A percentile compares a stretch with the other conserved stretches of the same genome.
Evolutionary conservation across 306 rosid genomes (phyloP).

Genomic region (Hylodesmum podocarpum): DNA sequence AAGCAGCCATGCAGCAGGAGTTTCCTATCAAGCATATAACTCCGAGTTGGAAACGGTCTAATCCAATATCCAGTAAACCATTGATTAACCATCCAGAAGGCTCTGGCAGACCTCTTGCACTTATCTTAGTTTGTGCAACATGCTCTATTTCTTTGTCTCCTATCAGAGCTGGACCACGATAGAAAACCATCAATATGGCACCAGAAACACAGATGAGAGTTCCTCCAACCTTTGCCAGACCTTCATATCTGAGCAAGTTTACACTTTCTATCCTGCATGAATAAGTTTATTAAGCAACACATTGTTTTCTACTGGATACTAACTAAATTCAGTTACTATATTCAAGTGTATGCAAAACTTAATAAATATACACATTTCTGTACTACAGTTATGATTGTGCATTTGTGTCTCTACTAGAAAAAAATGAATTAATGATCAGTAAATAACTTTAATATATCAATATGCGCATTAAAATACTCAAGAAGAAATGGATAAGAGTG

Average conservation of each 20-base stretch:
- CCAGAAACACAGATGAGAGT: conserved; percentile 76
- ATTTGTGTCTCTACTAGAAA: not conserved
- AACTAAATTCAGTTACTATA: too few relatives aligned
- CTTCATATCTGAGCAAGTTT: conserved; percentile 68
- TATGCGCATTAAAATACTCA: not conserved
- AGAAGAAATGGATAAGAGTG: conserved; percentile 13
- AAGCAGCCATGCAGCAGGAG: conserved; percentile 91
- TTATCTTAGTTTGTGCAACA: conserved; percentile 41
- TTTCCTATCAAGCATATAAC: conserved; percentile 78
- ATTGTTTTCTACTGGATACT: not conserved
- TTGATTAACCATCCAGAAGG: conserved; percentile 70
- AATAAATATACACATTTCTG: not conserved
- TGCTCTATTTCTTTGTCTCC: conserved; percentile 45
- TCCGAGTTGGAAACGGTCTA: conserved; percentile 75
- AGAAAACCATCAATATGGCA: conserved; percentile 78
- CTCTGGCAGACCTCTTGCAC: conserved; percentile 69
- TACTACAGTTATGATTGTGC: not conserved
- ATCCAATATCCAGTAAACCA: conserved; percentile 52
- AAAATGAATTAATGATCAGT: not conserved
- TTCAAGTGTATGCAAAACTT: not conserved
- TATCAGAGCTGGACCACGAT: conserved; percentile 73
- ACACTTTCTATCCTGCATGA: conserved; percentile 85
- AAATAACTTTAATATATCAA: not conserved
- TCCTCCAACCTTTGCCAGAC: conserved; percentile 82
- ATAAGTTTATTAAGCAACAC: conserved; percentile 27